phyloP scores from a whole-genome alignment of 169 alveolate species.

The Theileria annulata region DNA sequence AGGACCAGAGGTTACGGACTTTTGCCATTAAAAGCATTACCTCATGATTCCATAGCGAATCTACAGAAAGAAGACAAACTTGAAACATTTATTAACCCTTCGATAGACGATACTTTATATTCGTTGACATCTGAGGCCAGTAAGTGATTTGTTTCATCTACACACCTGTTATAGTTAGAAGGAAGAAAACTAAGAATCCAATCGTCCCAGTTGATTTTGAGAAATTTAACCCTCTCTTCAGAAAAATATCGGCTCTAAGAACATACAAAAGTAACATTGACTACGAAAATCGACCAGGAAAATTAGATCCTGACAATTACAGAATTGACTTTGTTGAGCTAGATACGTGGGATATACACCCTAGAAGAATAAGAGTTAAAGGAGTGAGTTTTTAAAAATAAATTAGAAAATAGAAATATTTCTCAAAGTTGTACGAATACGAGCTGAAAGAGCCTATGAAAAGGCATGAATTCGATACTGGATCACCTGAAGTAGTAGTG shows the following conservation, averaged over 20 bases:
- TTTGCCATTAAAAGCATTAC: constrained; percentile 38
- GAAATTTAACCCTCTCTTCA: constrained; percentile 45
- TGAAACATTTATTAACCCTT: not conserved
- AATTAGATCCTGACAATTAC: constrained; percentile 38
- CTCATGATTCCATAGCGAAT: constrained; percentile 19
- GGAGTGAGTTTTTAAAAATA: constrained; percentile 27
- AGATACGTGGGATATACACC: constrained; percentile 58
- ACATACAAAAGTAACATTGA: constrained; percentile 24
- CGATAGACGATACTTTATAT: not conserved
- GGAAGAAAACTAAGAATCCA: constrained; percentile 50
- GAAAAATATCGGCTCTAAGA: constrained; percentile 55
- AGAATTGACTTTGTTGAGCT: constrained; percentile 36
- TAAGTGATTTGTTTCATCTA: not conserved
- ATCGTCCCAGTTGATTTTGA: constrained; percentile 23
- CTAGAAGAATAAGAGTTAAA: constrained; percentile 45
- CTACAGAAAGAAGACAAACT: not conserved
- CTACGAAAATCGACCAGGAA: constrained; percentile 57
- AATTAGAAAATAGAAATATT: constrained; percentile 25
- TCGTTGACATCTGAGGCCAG: not conserved
- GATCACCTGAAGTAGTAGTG: constrained; percentile 54
- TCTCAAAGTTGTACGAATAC: constrained; percentile 49
- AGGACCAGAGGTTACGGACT: constrained; percentile 61
- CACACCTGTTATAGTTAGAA: not conserved
- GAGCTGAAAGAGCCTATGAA: constrained; percentile 65
- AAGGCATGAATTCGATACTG: constrained; percentile 56